A percentile compares a stretch with the other conserved stretches of the same genome.
phyloP scores from a whole-genome alignment of 768 basidiomycete species.

The Neoboletus brunneissimus region DNA sequence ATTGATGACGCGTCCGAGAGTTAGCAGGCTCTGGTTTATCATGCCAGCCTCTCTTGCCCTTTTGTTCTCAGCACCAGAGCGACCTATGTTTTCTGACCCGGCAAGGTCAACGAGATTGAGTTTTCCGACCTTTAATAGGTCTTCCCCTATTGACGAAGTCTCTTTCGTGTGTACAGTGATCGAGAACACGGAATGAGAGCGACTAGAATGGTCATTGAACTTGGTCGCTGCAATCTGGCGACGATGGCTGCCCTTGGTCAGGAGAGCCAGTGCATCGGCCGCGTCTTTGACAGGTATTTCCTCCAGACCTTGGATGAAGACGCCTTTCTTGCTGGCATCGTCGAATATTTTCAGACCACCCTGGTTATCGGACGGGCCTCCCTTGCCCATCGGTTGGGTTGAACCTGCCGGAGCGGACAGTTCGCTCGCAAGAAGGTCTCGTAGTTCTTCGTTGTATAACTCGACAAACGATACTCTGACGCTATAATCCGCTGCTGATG shows the following conservation, averaged over 20 bases:
- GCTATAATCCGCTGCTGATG: conserved; percentile 73
- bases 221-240: conserved; percentile 94
- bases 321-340: conserved; percentile 82
- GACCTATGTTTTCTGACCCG: conserved; percentile 95
- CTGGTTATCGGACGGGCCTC: conserved; percentile 47
- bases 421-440: conserved; percentile 86
- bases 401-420: conserved; percentile 63
- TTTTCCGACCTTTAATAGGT: conserved; percentile 90
- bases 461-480: conserved; percentile 95
- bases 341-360: conserved; percentile 88
- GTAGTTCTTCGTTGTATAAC: conserved; percentile 96
- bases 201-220: conserved; percentile 96
- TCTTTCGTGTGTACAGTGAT: conserved; percentile 93
- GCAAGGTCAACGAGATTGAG: conserved; percentile 97
- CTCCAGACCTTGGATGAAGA: conserved; percentile 93
- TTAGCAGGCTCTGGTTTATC: conserved; percentile 96
- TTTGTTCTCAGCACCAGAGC: conserved; percentile 93
- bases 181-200: conserved; percentile 97
- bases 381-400: conserved; percentile 76
- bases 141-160: conserved; percentile 71
- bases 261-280: conserved; percentile 74
- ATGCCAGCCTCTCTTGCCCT: conserved; percentile 95
- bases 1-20: conserved; percentile 96
- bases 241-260: conserved; percentile 86
- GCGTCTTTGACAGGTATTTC: conserved; percentile 83